Base-by-base conservation (phyloP, 176 grass and related monocot genomes). In the Hsuehochloa calcarea region DNA sequence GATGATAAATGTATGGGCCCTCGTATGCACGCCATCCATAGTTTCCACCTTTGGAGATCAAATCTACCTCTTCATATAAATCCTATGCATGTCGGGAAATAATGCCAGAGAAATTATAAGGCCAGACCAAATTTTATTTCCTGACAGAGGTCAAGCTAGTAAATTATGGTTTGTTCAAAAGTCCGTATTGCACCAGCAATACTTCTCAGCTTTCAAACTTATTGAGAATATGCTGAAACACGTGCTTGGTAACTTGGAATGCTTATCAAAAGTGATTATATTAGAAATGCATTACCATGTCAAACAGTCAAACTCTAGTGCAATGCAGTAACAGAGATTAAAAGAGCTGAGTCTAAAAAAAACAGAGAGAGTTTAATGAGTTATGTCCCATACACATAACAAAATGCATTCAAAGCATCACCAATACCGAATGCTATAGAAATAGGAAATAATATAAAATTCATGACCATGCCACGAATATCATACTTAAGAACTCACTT, bases 21-120 rank as follows among this genome's bases (percentile, higher is more conserved):
- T 97, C 94, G 4, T 97, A 97, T 56, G 66, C 84, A 1, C 90
- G 85, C 94, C 90, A 97, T 70, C 94, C 94, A 31, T 97, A 97
- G 77, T 97, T 97, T 52, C 94, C 94, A 63, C 92, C 92, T 56
- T 94, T 94, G 25, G 80, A 70, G 84, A 92, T 80, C 72, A 92
- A 82, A 87, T 94, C 84, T 40, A 90, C 92, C 44, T 94, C 92
- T 89, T 94, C 92, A 16, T 91, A 94, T 39, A 16, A 13, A 78
- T 94, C 92, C 92, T 85, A 82, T 31, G 5, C 22, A 82, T 78
- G 46, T 20, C 77, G 25, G 8, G 52, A 47, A 61, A 65, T 60
- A 54, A 68, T 39, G 3, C 6, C 23, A 31, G 17, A 49, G 43
- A 66, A 68, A 52, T 70, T n/a, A 39, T 65, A 68, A 3, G 8